Conservation (phyloP, 2,329 filamentous ascomycete species). For the Knufia fluminis region DNA sequence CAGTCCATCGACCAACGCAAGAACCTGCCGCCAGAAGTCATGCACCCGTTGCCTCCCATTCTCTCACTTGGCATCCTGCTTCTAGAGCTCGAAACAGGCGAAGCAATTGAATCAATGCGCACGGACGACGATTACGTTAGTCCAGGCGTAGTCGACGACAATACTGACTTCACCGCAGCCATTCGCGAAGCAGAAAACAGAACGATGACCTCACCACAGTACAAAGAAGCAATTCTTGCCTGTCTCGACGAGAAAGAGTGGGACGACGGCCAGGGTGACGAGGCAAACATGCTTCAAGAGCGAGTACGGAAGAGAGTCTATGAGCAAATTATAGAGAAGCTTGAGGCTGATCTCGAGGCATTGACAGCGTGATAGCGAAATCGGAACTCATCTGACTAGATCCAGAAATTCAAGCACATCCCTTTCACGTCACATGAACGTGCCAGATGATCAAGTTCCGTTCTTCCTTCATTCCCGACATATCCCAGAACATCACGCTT, state of each 20-base stretch:
- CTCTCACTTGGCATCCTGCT: neutral
- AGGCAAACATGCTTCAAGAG: neutral
- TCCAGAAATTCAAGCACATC: no score
- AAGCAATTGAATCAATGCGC: neutral
- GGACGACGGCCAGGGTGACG: neutral
- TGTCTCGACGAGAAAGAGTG: neutral
- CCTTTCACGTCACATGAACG: no score
- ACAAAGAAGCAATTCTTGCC: neutral
- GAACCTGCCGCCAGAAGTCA: neutral
- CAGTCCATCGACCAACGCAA: neutral
- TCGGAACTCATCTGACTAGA: no score
- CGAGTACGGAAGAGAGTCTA: neutral
- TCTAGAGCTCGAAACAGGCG: neutral
- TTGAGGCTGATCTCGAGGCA: neutral
- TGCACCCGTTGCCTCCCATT: neutral
- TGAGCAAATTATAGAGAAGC: constrained; percentile 1
- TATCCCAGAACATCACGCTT: no score
- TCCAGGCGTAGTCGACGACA: neutral
- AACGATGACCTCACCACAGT: neutral
- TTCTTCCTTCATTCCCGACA: no score
- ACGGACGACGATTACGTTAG: neutral
- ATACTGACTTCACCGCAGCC: neutral
- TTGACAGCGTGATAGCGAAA: neutral
- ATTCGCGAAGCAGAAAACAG: neutral
- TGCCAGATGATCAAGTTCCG: no score